Evolutionary conservation across 1,139 yeast species (phyloP), one percentile per base, ranked within the genome.

Genomic region (Hansenula lynferdii): DNA sequence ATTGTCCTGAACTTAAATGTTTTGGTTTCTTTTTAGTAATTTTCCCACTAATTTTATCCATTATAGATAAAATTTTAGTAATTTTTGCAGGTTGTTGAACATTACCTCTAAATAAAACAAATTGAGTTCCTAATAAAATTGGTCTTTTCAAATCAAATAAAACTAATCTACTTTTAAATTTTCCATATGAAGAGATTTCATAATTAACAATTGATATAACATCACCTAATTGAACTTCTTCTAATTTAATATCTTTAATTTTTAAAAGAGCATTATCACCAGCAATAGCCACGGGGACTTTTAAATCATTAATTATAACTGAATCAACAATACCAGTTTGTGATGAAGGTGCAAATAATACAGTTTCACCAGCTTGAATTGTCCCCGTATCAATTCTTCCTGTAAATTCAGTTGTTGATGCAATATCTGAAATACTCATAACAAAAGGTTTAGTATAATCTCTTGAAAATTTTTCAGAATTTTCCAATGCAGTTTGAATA

Each of bases 101-200:
- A 42, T 87, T 82, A 47, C 95, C 95, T 49, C 95, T 74, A 62
- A 90, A 90, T 38, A 89, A 60, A 31, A 90, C 77, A 49, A 92
- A 73, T 35, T 94, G 85, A 1, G 95, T 75, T 5, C 98, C 97
- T 6, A 82, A 79, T 31, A 92, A 65, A 37, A 92, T 61, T 1
- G 98, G 98, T 50, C 76, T 62, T 35, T 71, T 69, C 62, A 85
- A 64, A 43, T 85, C 81, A 59, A 90, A 92, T 28, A 89, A 69
- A 30, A 74, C 70, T 37, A 89, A 54, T 35, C 78, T 69, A 24
- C 83, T 74, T 22, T 62, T 66, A 49, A 90, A 79, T 34, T 61
- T 65, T 31, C 65, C 67, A 0, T 72, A 75, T 1, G 81, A 62
- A 18, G 64, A 64, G 8, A 85, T 67, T 1, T 62, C 64, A 11